Evolutionary conservation across 1,284 basidiomycete species (phyloP).

Genomic region (Vanrija sp.): DNA sequence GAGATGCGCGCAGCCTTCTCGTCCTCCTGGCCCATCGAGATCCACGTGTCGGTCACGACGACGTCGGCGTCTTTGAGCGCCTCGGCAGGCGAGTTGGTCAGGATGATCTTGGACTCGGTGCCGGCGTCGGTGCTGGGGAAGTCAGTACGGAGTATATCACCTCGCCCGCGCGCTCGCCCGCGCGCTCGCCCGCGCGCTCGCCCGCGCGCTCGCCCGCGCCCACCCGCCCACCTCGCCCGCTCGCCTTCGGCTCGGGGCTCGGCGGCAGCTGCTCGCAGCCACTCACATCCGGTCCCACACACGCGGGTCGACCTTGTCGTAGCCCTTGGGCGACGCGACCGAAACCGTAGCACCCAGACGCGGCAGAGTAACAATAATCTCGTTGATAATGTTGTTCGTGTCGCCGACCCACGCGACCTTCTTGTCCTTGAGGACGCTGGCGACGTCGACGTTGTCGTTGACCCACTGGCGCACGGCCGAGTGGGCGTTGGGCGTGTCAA

Average conservation of each 20-base stretch:
- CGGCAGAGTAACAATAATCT: slow-evolving; percentile 93
- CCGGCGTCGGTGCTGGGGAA: slow-evolving; percentile 40
- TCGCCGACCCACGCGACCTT: slow-evolving; percentile 94
- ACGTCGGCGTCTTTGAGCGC: slow-evolving; percentile 88
- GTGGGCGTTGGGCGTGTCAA: background rate
- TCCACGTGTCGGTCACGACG: slow-evolving; percentile 95
- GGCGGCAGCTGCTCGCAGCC: background rate
- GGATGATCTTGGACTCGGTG: slow-evolving; percentile 32
- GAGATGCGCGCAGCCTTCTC: slow-evolving; percentile 83
- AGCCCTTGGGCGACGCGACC: slow-evolving; percentile 71
- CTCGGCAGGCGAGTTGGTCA: slow-evolving; percentile 61
- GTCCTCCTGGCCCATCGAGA: slow-evolving; percentile 97
- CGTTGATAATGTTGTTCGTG: slow-evolving; percentile 92
- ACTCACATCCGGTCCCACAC: slow-evolving; percentile 72
- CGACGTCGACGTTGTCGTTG: slow-evolving; percentile 23
- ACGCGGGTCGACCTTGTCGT: slow-evolving; percentile 62
- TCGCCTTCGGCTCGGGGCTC: background rate
- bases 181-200: background rate
- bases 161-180: no score
- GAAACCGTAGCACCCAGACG: slow-evolving; percentile 83
- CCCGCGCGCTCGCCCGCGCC: background rate
- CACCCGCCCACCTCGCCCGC: slow-evolving; percentile 1
- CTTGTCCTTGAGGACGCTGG: slow-evolving; percentile 51
- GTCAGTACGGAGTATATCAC: background rate
- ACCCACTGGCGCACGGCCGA: slow-evolving; percentile 1